Percentiles rank a stretch among this genome's conserved stretches.
Evolutionary conservation across 768 basidiomycete genomes (phyloP).

Genomic region (Neoboletus magnificus): DNA sequence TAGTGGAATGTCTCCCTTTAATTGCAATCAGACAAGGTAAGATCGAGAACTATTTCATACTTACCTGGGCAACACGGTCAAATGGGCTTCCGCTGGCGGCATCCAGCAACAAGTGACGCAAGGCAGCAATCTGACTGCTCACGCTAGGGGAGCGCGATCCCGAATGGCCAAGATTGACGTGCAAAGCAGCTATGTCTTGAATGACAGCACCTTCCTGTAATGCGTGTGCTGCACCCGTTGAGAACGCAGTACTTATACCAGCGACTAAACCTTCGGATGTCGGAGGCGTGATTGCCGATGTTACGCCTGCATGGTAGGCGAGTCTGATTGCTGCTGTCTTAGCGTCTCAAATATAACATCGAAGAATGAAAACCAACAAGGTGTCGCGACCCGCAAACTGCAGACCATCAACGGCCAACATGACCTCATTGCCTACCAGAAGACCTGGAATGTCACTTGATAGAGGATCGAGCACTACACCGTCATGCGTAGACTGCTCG

Average conservation of each 20-base stretch:
- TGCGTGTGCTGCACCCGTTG: constrained; percentile 51
- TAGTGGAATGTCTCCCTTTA: constrained; percentile 66
- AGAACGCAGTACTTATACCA: constrained; percentile 60
- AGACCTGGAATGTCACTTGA: constrained; percentile 33
- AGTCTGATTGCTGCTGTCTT: constrained; percentile 42
- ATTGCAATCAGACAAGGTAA: neutral
- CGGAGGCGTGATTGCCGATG: constrained; percentile 57
- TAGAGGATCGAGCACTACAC: constrained; percentile 47
- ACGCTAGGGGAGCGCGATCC: constrained; percentile 45
- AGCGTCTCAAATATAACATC: neutral
- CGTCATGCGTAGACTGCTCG: constrained; percentile 57
- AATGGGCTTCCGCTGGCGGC: constrained; percentile 28
- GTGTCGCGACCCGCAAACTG: constrained; percentile 60
- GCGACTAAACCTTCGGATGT: constrained; percentile 46
- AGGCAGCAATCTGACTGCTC: constrained; percentile 76
- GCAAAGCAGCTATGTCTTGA: constrained; percentile 58
- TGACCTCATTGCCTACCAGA: constrained; percentile 36
- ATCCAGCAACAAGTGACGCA: constrained; percentile 61
- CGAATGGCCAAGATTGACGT: constrained; percentile 53
- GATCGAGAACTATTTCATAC: neutral
- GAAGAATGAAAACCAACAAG: constrained; percentile 38
- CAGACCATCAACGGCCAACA: constrained; percentile 70
- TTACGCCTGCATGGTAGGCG: constrained; percentile 65
- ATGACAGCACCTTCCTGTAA: constrained; percentile 57
- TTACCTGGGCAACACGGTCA: constrained; percentile 44